Evolutionary conservation across 1,284 basidiomycete species (phyloP), one percentile per base, ranked within the genome.

Genomic region (Rhodotorula sp.): DNA sequence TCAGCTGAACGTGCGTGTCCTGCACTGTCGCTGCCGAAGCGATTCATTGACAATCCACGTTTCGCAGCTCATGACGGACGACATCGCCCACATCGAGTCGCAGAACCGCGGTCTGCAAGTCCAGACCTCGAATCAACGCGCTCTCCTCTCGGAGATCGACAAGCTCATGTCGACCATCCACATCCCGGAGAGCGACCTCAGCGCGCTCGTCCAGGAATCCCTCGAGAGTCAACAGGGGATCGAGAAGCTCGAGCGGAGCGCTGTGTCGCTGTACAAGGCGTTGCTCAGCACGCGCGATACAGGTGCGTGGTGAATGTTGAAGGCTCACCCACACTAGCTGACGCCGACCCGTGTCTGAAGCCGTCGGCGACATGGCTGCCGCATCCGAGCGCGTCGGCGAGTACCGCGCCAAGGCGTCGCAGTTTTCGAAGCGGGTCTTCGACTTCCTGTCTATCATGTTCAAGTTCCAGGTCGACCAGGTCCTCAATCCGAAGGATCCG

Each of bases 61-160:
- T 28, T 0, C 20, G 28, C 76, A 96, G 93, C 89, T 91, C 66
- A 94, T 95, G 56, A 87, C 86, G 63, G 94, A 99, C 65, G 96
- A 99, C 79, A 98, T 99, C 68, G 87, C 86, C 15, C 94, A 88
- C 78, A 98, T 99, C 76, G 96, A 99, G 81, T 90, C 90, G 4
- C 96, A 99, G 80, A 95, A 96, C 78, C 87, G 94, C 62, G 96
- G 96, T 76, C 82, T 99, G 47, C 96, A 99, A 81, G 94, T 99
- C 2, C 95, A 99, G 78, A 98, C 89, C 16, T 93, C 95, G 77
- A 99, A 99, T 77, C 95, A 98, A 80, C 86, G 89, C 51, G 87
- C 88, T 4, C 84, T 97, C 11, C 80, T 96, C 44, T 84, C 82
- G 50, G 94, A 93, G 80, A 82, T 97, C 11, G 88, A 93, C 78